Base-by-base conservation (phyloP, 140 eudicot species). In the Artemisia princeps region DNA sequence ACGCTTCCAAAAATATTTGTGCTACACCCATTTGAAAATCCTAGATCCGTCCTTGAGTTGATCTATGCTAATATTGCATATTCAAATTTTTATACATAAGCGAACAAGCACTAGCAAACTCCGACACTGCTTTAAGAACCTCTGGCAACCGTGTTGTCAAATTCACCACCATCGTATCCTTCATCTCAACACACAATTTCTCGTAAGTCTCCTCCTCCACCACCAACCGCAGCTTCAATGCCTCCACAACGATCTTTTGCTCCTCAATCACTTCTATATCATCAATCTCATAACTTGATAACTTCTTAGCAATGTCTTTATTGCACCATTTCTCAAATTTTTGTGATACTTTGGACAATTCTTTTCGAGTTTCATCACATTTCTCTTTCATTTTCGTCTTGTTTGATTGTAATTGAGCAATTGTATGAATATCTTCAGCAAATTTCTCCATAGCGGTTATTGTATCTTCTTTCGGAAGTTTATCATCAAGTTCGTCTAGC, bases 321-420 rank as follows among this genome's bases (percentile, higher is more conserved):
- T 71, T 73, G 37, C 78, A 73, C 95, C 96, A 89, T 23, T 79
- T 81, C 15, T 89, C 79, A 49, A 81, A 86, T 11, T 83, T 73
- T 9, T 76, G 77, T 8, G 81, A 75, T 49, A 50, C 82, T 19
- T 69, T 80, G 10, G 20, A 12, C 5, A 84, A 78, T 24, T 86
- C 91, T 67, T 64, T 80, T 37, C 80, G 76, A 2, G 90, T 69
- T 9, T 82, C 89, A 33, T 79, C 89, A 23, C 91, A 79, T 55
- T 24, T 89, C 48, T 74, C 77, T 72, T 80, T 80, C 70, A 68
- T 11, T 16, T 78, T 78, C 70, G 79, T 57, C 74, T 81, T 88
- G 10, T 84, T 84, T 45, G 60, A 70, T 46, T 83, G 96, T 65
- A 78, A 68, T 16, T 77, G 70, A 58, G 81, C 48, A 6, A 81